Conservation (phyloP, 2,329 filamentous ascomycete genomes). For the Orbilia oligospora region DNA sequence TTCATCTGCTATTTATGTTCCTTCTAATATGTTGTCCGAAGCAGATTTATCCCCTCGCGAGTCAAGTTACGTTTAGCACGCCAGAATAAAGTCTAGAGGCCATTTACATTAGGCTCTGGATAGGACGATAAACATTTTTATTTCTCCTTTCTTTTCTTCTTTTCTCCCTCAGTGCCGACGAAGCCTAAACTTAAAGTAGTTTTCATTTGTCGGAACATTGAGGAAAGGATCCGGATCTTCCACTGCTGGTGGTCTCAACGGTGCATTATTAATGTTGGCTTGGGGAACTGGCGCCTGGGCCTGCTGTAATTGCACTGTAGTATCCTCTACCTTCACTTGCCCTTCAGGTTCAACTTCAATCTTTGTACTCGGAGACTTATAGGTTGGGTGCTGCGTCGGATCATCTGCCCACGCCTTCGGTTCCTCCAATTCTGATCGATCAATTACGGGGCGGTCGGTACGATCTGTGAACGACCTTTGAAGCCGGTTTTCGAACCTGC, state of each 20-base stretch:
- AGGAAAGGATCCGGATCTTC: background rate
- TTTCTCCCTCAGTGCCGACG: background rate
- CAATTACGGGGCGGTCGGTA: background rate
- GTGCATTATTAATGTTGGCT: background rate
- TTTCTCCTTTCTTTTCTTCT: no score
- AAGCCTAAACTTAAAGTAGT: background rate
- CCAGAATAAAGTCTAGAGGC: no score
- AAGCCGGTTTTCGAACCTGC: background rate
- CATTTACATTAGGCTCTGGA: no score
- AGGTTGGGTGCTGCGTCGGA: background rate
- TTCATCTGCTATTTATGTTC: no score
- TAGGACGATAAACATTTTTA: no score
- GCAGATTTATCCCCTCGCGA: no score
- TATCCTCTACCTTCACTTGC: background rate
- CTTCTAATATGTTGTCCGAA: no score
- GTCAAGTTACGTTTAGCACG: no score
- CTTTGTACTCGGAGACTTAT: background rate
- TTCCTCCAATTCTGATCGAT: background rate
- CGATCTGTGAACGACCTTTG: background rate
- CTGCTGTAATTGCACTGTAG: background rate
- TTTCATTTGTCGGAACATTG: background rate
- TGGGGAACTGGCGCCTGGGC: background rate
- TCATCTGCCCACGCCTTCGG: background rate
- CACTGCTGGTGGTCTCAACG: background rate
- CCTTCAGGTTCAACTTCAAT: no score